Conservation (phyloP, 2,329 filamentous ascomycete species). For the Alternaria solani region DNA sequence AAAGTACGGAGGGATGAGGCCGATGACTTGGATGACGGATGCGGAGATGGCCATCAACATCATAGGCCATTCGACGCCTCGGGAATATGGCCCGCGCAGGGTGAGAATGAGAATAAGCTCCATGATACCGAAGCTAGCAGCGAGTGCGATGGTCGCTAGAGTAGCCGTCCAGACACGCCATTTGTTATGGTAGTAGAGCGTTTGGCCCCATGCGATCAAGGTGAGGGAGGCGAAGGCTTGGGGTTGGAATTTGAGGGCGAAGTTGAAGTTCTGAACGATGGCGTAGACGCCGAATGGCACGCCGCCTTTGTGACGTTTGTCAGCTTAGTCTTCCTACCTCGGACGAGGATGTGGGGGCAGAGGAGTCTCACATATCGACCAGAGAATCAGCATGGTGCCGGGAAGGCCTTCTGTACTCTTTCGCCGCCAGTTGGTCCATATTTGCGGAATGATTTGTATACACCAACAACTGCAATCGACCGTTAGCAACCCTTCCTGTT, state of each 20-base stretch:
- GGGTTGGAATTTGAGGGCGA: conserved; percentile 63
- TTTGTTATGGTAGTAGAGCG: conserved; percentile 60
- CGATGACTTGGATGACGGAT: conserved; percentile 63
- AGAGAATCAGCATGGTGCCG: conserved; percentile 68
- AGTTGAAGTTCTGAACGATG: conserved; percentile 63
- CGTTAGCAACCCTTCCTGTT: conserved; percentile 25
- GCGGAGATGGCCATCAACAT: conserved; percentile 66
- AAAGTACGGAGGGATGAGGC: conserved; percentile 67
- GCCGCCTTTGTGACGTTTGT: conserved; percentile 29
- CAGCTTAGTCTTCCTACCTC: background rate
- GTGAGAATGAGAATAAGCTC: conserved; percentile 66
- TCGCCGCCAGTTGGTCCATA: conserved; percentile 69
- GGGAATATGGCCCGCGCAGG: conserved; percentile 63
- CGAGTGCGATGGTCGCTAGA: conserved; percentile 52
- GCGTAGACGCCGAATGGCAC: conserved; percentile 63
- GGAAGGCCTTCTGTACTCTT: conserved; percentile 70
- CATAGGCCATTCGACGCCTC: conserved; percentile 63
- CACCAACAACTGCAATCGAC: conserved; percentile 50
- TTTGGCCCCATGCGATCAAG: conserved; percentile 62
- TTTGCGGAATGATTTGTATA: conserved; percentile 54
- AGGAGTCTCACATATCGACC: conserved; percentile 60
- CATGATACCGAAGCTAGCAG: conserved; percentile 59
- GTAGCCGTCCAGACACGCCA: conserved; percentile 60
- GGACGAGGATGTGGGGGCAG: background rate
- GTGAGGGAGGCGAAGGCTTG: conserved; percentile 61